Conservation (phyloP, 163 green algal species). For the Scenedesmus sp. region DNA sequence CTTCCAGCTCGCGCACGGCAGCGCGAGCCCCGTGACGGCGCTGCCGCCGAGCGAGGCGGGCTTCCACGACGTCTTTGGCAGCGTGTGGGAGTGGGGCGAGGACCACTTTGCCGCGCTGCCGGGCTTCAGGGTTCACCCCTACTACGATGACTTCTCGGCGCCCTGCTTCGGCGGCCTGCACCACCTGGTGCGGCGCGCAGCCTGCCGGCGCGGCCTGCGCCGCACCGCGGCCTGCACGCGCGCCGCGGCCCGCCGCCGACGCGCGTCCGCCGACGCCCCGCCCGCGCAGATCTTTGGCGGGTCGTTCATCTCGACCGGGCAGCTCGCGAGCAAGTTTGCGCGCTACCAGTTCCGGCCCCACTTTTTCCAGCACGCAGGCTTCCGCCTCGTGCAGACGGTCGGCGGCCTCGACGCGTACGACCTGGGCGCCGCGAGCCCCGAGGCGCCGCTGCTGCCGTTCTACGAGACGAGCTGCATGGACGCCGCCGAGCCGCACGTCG, state of each 20-base stretch:
- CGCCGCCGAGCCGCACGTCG: conserved; percentile 64
- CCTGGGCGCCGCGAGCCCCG: conserved; percentile 44
- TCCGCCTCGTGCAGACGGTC: conserved; percentile 61
- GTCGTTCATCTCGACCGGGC: conserved; percentile 80
- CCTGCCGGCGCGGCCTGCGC: background rate
- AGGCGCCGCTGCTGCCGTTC: conserved; percentile 57
- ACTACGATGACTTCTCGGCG: conserved; percentile 81
- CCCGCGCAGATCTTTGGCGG: conserved; percentile 70
- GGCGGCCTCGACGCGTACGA: conserved; percentile 52
- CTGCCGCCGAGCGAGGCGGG: conserved; percentile 60
- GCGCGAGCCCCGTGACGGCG: conserved; percentile 67
- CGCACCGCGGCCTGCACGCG: background rate
- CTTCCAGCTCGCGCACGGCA: conserved; percentile 76
- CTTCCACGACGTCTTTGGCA: conserved; percentile 72
- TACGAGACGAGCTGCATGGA: conserved; percentile 77
- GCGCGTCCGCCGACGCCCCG: too few species aligned
- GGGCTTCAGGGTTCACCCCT: conserved; percentile 70
- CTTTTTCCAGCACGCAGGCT: conserved; percentile 78
- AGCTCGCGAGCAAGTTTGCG: conserved; percentile 77
- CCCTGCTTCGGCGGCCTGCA: conserved; percentile 81
- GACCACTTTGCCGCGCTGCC: conserved; percentile 75
- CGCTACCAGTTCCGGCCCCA: conserved; percentile 82
- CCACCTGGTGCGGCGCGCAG: conserved; percentile 56
- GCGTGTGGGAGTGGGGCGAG: conserved; percentile 61
- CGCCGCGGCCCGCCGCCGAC: background rate